Base-by-base conservation (phyloP, 139 green algal genomes). In the Auxenochlorella pyrenoidosa region DNA sequence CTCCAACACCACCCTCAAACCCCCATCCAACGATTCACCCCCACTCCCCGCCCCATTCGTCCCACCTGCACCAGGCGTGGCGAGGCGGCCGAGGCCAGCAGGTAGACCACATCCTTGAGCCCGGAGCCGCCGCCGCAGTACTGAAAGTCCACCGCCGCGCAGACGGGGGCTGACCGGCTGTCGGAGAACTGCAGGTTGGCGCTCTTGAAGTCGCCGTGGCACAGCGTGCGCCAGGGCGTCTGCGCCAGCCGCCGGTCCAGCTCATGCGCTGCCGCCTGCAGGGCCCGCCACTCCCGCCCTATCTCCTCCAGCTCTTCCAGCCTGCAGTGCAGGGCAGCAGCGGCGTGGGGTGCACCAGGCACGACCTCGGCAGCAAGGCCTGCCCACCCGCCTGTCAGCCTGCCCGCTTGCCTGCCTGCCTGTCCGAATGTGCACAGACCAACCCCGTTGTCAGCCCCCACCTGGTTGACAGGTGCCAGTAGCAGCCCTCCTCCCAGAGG, bases 71-170 rank as follows among this genome's bases (percentile, higher is more conserved):
- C 30, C 24, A 90, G 84, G 30, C 82, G 65, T 0, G 83, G 73
- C 26, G 93, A 79, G 5, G 94, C 79, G n/a, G 83, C 88, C 6
- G 83, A 90, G n/a, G n/a, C 75, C 34, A 96, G 80, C 28, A 96
- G 78, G 65, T 96, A 94, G 18, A 89, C 91, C 24, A 96, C 84
- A 70, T 96, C 93, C 41, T 90, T 90, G 10, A 94, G 72, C 5
- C 92, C 90, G 6, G 89, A 79, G 32, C 91, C 92, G 28, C 85
- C 65, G 36, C 93, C 93, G 6, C 68, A 89, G 76, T 94, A 95
- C 88, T 95, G 89, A 30, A 93, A 87, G 77, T 92, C 86, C 34
- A 88, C 87, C 0, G 60, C 60, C 18, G 82, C 86, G 70, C 86
- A 90, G 19, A 41, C 36, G 1, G 44, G 51, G 41, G 58, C 75